Evolutionary conservation across 2,329 filamentous ascomycete genomes (phyloP).

Genomic region (Cladosporium sp.): DNA sequence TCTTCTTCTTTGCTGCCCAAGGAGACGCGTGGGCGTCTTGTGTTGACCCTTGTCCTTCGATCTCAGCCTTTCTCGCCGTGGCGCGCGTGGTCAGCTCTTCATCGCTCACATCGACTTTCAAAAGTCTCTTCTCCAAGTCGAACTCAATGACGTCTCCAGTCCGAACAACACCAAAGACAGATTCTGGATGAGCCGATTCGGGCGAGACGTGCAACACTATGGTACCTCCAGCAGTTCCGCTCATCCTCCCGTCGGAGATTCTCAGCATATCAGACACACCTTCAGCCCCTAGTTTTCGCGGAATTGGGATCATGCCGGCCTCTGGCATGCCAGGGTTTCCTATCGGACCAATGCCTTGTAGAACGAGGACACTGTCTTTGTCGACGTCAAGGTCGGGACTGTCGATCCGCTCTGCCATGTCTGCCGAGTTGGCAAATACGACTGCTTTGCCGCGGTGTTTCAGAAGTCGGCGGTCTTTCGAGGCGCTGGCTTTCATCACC

Average conservation of each 20-base stretch:
- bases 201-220: constrained; percentile 53
- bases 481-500: constrained; percentile 49
- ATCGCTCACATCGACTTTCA: constrained; percentile 41
- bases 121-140: constrained; percentile 39
- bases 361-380: constrained; percentile 42
- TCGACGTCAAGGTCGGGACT: constrained; percentile 42
- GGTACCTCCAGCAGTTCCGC: constrained; percentile 52
- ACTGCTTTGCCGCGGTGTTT: constrained; percentile 43
- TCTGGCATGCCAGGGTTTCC: constrained; percentile 53
- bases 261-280: constrained; percentile 53
- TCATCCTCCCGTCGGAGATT: constrained; percentile 53
- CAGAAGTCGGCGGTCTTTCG: constrained; percentile 44
- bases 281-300: constrained; percentile 40
- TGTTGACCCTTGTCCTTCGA: constrained; percentile 16
- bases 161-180: constrained; percentile 45
- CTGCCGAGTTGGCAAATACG: constrained; percentile 46
- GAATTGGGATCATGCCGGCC: constrained; percentile 49
- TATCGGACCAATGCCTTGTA: constrained; percentile 48
- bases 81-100: constrained; percentile 40
- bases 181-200: constrained; percentile 46
- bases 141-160: constrained; percentile 47
- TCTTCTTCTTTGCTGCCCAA: constrained; percentile 26
- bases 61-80: constrained; percentile 23
- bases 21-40: constrained; percentile 20
- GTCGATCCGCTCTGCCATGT: constrained; percentile 46